phyloP scores from a whole-genome alignment of 495 filamentous ascomycete genomes.

The Penicillium canariense region DNA sequence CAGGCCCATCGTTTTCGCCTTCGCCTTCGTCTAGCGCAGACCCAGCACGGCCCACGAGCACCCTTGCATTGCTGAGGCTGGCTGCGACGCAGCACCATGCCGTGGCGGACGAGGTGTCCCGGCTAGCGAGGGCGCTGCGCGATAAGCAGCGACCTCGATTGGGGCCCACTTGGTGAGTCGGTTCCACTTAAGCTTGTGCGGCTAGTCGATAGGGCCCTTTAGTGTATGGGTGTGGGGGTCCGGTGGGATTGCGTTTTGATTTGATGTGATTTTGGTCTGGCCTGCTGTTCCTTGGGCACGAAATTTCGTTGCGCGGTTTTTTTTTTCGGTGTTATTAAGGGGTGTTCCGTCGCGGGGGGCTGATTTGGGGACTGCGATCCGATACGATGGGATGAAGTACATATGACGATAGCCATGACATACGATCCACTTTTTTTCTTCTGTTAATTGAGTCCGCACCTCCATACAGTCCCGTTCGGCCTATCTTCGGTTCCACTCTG shows the following conservation, averaged over 20 bases:
- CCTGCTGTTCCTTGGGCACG: not conserved
- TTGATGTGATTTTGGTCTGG: not conserved
- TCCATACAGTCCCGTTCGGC: too few species aligned
- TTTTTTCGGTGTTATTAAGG: not conserved
- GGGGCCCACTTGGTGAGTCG: conserved; percentile 13
- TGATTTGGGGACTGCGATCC: not conserved
- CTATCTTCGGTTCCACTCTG: too few species aligned
- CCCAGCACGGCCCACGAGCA: conserved; percentile 6
- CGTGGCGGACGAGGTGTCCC: conserved; percentile 21
- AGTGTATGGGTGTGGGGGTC: not conserved
- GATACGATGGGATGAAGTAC: not conserved
- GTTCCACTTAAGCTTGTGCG: too few species aligned
- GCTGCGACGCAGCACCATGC: conserved; percentile 24
- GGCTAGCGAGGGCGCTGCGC: conserved; percentile 17
- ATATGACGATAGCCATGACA: not conserved
- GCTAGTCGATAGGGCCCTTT: not conserved
- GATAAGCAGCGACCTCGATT: conserved; percentile 15
- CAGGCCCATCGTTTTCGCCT: not conserved
- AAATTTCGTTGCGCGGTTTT: not conserved
- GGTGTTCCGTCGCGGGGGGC: not conserved
- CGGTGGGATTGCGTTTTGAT: not conserved
- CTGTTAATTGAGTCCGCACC: not conserved
- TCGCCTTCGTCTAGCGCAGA: not conserved
- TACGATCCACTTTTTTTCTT: not conserved
- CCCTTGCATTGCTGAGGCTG: conserved; percentile 19